Base-by-base conservation (phyloP, 1,139 yeast species). In the Pichia sp. region DNA sequence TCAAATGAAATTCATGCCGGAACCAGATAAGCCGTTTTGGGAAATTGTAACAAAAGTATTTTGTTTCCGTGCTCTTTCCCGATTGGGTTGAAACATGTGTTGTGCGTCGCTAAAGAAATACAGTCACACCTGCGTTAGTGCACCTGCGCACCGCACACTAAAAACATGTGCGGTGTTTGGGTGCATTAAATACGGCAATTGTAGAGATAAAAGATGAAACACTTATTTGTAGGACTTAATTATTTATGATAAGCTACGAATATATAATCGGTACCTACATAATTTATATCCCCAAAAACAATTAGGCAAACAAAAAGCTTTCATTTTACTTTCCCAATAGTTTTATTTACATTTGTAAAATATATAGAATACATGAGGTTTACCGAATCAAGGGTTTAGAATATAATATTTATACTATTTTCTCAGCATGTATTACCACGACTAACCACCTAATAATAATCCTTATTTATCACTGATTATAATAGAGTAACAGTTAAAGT, bases 1-100 rank as follows among this genome's bases (percentile, higher is more conserved):
- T 19, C 16, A 36, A 36, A 14, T 36, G 41, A 36, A 36, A 36
- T 36, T 36, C 41, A 36, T 36, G 41, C 9, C 11, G 25, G 14
- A 39, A 28, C 8, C 14, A 30, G 53, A 52, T 52, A 52, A 52
- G 54, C 54, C 54, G 42, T 43, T 34, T 46, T 38, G 22, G 48
- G 48, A 49, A 48, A 36, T 27, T 25, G 30, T n/a, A 38, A 33
- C 25, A 48, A 41, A 25, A 19, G 33, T 27, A 38, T 33, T 9
- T 16, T 8, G 27, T 19, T 28, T 44, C 30, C 19, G 36, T 45
- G 43, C 14, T 28, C 27, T 36, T 47, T 11, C 49, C 46, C 19
- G 19, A 19, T 42, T 34, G 10, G 43, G 49, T 9, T 42, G 13
- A 6, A 18, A n/a, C 27, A n/a, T 22, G 19, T 14, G 14, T 44